Percentiles rank a stretch among this genome's conserved stretches.
These are phyloP conservation scores for Podospora pseudocomata DNA, from an alignment of 495 filamentous ascomycete species.

Conservation along the genomic window DNA sequence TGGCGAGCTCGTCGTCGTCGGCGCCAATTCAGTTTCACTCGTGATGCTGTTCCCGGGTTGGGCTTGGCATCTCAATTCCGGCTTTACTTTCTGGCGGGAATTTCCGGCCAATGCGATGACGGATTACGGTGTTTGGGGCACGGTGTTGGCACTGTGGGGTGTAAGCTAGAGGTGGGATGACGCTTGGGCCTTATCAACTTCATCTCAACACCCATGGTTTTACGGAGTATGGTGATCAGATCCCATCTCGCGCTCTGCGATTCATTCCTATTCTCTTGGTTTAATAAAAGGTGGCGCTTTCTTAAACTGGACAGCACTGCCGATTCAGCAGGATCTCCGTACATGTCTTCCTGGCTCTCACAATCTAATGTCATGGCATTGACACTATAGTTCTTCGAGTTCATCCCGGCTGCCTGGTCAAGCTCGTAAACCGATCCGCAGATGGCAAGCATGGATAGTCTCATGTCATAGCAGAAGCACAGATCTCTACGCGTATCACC, in stretches of 20 bases:
- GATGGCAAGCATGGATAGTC: too few relatives aligned
- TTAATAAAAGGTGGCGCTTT: too few relatives aligned
- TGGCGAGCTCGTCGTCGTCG: slow-evolving; percentile 8
- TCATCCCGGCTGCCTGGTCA: too few relatives aligned
- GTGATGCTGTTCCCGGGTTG: slow-evolving; percentile 20
- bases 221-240: too few relatives aligned
- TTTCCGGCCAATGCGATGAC: slow-evolving; percentile 20
- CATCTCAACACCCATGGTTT: neutral
- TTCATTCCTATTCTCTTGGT: too few relatives aligned
- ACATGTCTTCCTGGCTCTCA: too few relatives aligned
- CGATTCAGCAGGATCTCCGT: too few relatives aligned
- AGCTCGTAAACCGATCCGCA: too few relatives aligned
- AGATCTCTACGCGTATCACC: neutral
- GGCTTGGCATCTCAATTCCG: slow-evolving; percentile 24
- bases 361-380: too few relatives aligned
- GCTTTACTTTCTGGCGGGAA: slow-evolving; percentile 19
- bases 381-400: too few relatives aligned
- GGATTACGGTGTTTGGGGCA: slow-evolving; percentile 12
- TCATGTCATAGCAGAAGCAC: neutral
- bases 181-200: slow-evolving; percentile 15
- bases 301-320: too few relatives aligned
- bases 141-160: slow-evolving; percentile 6
- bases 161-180: neutral
- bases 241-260: too few relatives aligned
- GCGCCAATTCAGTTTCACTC: neutral